Percentiles rank a stretch among this genome's conserved stretches.
phyloP scores from a whole-genome alignment of 768 basidiomycete species.

The Russula dissimulans region DNA sequence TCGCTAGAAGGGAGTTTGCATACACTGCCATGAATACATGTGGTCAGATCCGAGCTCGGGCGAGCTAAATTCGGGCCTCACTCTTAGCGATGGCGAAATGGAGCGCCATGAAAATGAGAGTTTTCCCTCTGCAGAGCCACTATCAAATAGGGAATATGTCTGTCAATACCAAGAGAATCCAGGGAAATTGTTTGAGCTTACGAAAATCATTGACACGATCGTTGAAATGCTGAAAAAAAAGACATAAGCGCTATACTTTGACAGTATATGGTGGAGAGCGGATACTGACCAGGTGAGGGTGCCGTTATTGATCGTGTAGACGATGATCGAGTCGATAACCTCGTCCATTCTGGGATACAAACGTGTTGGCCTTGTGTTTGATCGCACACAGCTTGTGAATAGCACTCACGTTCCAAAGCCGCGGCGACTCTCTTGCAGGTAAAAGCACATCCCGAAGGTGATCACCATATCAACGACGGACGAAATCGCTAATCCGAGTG shows the following conservation, averaged over 20 bases:
- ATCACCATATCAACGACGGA: slow-evolving; percentile 16
- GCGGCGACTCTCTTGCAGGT: slow-evolving; percentile 17
- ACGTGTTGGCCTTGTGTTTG: not conserved
- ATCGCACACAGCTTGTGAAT: not conserved
- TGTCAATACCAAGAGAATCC: not conserved
- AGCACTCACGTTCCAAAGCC: slow-evolving; percentile 18
- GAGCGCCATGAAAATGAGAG: slow-evolving; percentile 19
- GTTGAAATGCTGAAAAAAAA: slow-evolving; percentile 9
- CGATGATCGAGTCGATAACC: slow-evolving; percentile 13
- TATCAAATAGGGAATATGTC: not conserved
- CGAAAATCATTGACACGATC: slow-evolving; percentile 16
- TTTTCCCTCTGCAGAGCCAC: slow-evolving; percentile 15
- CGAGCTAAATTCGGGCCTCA: not conserved
- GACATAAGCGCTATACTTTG: not conserved
- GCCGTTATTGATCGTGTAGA: slow-evolving; percentile 21
- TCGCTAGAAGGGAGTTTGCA: slow-evolving; percentile 19
- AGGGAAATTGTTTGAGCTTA: not conserved
- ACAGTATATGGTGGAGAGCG: not conserved
- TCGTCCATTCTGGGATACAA: slow-evolving; percentile 15
- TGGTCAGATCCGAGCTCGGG: not conserved
- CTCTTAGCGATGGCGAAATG: slow-evolving; percentile 20
- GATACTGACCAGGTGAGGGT: slow-evolving; percentile 17
- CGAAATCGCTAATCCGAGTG: slow-evolving; percentile 17
- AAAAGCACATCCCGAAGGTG: slow-evolving; percentile 17
- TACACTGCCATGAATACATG: slow-evolving; percentile 7